phyloP scores from a whole-genome alignment of 23 red algal genomes.

The Gracilaria domingensis region DNA sequence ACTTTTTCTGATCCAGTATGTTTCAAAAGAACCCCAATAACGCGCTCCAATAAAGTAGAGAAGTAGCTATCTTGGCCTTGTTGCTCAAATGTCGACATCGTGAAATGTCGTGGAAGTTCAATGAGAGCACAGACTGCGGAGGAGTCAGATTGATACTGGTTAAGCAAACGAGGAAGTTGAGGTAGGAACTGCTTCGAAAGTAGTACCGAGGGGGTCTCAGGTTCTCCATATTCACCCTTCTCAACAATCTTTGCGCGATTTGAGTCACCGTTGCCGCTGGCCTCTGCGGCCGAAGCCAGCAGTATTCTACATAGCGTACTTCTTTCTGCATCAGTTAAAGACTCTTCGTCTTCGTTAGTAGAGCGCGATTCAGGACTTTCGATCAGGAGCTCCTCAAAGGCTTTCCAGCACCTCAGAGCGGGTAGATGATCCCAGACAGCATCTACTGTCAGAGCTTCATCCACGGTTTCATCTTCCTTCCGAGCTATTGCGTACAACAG shows the following conservation, averaged over 20 bases:
- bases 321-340: slow-evolving; percentile 60
- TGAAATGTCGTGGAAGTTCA: slow-evolving; percentile 56
- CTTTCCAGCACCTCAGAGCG: slow-evolving; percentile 77
- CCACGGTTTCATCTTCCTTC: slow-evolving; percentile 16
- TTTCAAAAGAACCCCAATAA: slow-evolving; percentile 36
- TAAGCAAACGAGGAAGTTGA: slow-evolving; percentile 62
- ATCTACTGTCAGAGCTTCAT: slow-evolving; percentile 46
- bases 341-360: slow-evolving; percentile 21
- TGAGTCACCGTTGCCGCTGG: slow-evolving; percentile 30
- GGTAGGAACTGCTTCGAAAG: slow-evolving; percentile 42
- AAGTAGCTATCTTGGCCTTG: slow-evolving; percentile 51
- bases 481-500: slow-evolving; percentile 39
- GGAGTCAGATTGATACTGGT: slow-evolving; percentile 69
- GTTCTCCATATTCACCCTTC: slow-evolving; percentile 18
- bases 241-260: slow-evolving; percentile 39
- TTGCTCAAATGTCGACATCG: slow-evolving; percentile 12
- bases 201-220: slow-evolving; percentile 1
- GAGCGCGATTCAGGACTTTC: slow-evolving; percentile 15
- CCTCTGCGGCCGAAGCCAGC: slow-evolving; percentile 46
- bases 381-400: slow-evolving; percentile 64
- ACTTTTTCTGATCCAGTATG: slow-evolving; percentile 35
- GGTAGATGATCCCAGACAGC: slow-evolving; percentile 74
- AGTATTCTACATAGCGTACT: slow-evolving; percentile 41
- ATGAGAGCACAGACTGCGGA: slow-evolving; percentile 32
- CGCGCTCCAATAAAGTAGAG: slow-evolving; percentile 6